Percentiles rank a stretch among this genome's conserved stretches.
Conservation (phyloP, 2,329 filamentous ascomycete genomes). For the Fusarium decemcellulare region DNA sequence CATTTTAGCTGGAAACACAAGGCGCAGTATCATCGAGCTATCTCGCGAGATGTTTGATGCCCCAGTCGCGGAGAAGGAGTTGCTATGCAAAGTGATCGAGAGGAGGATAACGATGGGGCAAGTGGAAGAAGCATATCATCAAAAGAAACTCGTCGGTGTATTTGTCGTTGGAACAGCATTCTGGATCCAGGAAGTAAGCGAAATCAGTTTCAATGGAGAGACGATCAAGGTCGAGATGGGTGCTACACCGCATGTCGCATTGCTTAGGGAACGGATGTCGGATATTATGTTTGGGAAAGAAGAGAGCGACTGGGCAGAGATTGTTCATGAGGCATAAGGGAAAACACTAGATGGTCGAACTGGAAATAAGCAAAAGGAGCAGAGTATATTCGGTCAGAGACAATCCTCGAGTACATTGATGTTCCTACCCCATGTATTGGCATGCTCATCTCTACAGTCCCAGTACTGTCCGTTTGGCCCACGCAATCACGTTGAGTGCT, state of each 20-base stretch:
- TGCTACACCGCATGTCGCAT: not conserved
- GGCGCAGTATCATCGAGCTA: not conserved
- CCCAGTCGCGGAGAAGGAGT: not conserved
- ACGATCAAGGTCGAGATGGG: not conserved
- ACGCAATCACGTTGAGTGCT: not conserved
- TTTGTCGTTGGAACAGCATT: conserved; percentile 1
- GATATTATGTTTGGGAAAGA: not conserved
- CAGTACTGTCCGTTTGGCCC: too few species aligned
- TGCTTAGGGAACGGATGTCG: not conserved
- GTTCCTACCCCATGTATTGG: too few species aligned
- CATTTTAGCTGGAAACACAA: not conserved
- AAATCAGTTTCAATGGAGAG: not conserved
- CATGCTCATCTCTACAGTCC: too few species aligned
- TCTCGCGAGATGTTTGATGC: not conserved
- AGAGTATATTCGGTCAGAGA: too few species aligned
- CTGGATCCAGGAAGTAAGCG: not conserved
- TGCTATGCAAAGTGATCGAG: not conserved
- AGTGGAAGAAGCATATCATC: not conserved
- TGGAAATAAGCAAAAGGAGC: too few species aligned
- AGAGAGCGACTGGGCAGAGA: not conserved
- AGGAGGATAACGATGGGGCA: not conserved
- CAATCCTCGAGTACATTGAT: too few species aligned
- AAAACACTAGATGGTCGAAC: too few species aligned
- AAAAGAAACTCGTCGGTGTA: not conserved
- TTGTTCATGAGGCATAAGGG: not conserved